phyloP scores from a whole-genome alignment of 345 rosid species.

The Camelina sativa region DNA sequence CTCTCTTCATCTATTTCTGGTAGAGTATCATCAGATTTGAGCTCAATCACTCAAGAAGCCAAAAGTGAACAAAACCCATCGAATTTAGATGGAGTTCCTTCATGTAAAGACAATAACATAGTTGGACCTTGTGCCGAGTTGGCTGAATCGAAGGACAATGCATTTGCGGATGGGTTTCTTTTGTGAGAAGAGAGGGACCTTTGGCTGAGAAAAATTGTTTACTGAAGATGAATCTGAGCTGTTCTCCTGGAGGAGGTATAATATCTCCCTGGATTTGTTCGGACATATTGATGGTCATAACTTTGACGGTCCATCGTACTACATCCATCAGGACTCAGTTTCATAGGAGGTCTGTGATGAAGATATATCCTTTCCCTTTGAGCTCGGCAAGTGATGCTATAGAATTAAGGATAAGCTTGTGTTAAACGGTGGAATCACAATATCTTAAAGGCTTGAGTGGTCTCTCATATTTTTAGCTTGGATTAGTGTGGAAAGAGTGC shows the following conservation, averaged over 20 bases:
- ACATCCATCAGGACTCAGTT: slow-evolving; percentile 19
- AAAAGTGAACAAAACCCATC: slow-evolving; percentile 26
- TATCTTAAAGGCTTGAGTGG: slow-evolving; percentile 14
- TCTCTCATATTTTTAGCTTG: slow-evolving; percentile 18
- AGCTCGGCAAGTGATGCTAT: slow-evolving; percentile 15
- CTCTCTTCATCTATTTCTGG: slow-evolving; percentile 32
- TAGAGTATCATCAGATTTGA: slow-evolving; percentile 41
- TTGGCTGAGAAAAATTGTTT: slow-evolving; percentile 6
- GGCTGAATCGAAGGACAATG: slow-evolving; percentile 30
- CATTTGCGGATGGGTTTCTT: slow-evolving; percentile 35
- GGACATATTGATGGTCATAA: slow-evolving; percentile 27
- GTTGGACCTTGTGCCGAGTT: slow-evolving; percentile 16
- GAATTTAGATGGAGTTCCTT: slow-evolving; percentile 23
- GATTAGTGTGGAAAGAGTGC: slow-evolving; percentile 1
- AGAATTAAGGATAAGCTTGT: slow-evolving; percentile 5
- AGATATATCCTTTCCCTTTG: slow-evolving; percentile 5
- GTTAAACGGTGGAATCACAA: not conserved
- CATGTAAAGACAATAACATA: slow-evolving; percentile 25
- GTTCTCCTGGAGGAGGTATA: slow-evolving; percentile 11
- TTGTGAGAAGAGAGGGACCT: slow-evolving; percentile 8
- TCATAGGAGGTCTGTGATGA: slow-evolving; percentile 28
- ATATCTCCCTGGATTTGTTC: slow-evolving; percentile 24
- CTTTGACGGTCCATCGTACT: slow-evolving; percentile 18
- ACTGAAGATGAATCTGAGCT: slow-evolving; percentile 21
- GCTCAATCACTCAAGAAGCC: slow-evolving; percentile 38